Evolutionary conservation across 1,284 basidiomycete species (phyloP).

Genomic region (Coriolopsis trogii): DNA sequence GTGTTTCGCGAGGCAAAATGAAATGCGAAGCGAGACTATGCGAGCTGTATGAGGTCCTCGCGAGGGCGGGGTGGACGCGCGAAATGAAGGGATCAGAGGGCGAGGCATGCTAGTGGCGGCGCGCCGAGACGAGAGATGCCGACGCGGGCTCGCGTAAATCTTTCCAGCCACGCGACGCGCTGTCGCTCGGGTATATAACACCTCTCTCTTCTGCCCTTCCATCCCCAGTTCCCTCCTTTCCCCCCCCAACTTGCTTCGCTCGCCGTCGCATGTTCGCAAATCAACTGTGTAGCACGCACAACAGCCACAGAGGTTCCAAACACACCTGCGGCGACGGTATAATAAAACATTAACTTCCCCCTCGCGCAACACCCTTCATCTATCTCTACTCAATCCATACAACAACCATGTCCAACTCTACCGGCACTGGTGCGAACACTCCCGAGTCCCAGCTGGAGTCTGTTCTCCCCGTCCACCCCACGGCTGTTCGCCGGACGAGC

Average conservation of each 20-base stretch:
- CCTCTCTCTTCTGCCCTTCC: not conserved
- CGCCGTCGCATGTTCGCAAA: conserved; percentile 81
- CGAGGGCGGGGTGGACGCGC: not conserved
- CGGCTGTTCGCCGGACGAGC: conserved; percentile 76
- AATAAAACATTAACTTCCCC: conserved; percentile 49
- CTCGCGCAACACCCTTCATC: conserved; percentile 18
- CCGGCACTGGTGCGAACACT: conserved; percentile 56
- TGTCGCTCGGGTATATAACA: conserved; percentile 19
- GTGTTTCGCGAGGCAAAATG: too few species aligned
- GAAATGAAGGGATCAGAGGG: not conserved
- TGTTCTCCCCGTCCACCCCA: conserved; percentile 78
- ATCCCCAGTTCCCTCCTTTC: not conserved
- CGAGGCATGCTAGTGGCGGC: not conserved
- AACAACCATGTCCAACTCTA: conserved; percentile 53
- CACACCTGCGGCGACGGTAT: conserved; percentile 70
- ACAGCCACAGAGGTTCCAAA: conserved; percentile 75
- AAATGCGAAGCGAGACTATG: too few species aligned
- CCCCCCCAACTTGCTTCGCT: conserved; percentile 1
- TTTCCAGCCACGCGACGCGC: conserved; percentile 5
- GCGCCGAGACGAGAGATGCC: not conserved
- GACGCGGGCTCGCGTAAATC: conserved; percentile 3
- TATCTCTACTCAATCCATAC: conserved; percentile 18
- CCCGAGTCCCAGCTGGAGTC: conserved; percentile 69
- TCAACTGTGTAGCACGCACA: conserved; percentile 81
- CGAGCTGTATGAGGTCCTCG: not conserved